A percentile compares a stretch with the other conserved stretches of the same genome.
Conservation (phyloP, 345 rosid species). For the Xanthoceras sorbifolium region DNA sequence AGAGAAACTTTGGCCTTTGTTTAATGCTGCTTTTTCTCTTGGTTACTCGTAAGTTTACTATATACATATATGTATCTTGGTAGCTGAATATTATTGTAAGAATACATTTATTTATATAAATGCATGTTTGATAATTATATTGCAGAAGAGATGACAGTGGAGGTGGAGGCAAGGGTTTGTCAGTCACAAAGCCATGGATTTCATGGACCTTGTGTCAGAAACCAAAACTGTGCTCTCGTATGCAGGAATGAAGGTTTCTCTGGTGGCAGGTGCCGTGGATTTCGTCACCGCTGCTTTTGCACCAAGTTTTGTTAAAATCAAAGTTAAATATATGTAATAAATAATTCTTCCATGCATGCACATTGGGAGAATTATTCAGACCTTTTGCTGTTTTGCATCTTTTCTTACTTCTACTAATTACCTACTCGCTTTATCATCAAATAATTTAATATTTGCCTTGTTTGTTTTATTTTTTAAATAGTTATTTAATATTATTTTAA, state of each 20-base stretch:
- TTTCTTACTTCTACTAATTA: background rate
- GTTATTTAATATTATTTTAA: too few relatives aligned
- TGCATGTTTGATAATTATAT: background rate
- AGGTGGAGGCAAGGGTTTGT: conserved; percentile 5
- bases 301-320: background rate
- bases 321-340: background rate
- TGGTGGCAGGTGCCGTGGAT: background rate
- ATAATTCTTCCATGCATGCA: background rate
- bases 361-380: too few relatives aligned
- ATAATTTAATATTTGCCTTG: too few relatives aligned
- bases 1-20: background rate
- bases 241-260: conserved; percentile 17
- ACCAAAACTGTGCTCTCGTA: conserved; percentile 13
- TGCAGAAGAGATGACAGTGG: background rate
- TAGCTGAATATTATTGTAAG: too few relatives aligned
- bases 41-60: background rate
- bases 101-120: background rate
- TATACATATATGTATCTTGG: background rate
- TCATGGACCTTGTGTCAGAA: background rate
- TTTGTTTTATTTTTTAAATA: too few relatives aligned
- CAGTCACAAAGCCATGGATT: conserved; percentile 9
- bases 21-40: background rate
- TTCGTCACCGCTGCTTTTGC: conserved; percentile 13
- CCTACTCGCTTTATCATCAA: too few relatives aligned
- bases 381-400: too few relatives aligned